phyloP scores from a whole-genome alignment of 2,329 filamentous ascomycete genomes.

The Sporothrix inflata region DNA sequence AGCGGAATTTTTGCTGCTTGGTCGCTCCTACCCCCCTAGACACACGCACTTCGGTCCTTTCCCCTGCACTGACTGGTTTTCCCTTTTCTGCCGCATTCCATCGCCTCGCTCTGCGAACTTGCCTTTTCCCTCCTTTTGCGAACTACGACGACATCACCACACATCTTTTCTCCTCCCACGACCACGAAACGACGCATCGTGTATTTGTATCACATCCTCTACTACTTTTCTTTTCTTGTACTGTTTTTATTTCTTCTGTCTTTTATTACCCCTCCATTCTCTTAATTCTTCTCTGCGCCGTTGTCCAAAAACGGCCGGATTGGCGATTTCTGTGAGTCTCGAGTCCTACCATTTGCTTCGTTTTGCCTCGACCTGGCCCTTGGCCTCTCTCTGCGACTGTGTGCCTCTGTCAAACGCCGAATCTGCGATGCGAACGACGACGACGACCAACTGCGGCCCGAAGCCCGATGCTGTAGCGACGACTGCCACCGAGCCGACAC shows the following conservation, averaged over 20 bases:
- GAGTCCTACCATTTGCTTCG: constrained; percentile 10
- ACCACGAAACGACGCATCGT: constrained; percentile 25
- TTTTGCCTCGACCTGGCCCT: neutral
- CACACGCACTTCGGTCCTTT: neutral
- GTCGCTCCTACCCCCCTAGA: neutral
- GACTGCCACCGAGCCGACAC: neutral
- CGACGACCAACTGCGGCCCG: neutral
- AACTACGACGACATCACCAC: constrained; percentile 21
- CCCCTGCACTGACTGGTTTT: constrained; percentile 7
- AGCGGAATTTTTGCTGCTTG: neutral
- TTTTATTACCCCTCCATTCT: constrained; percentile 5
- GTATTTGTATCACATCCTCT: constrained; percentile 23
- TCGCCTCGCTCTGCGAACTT: neutral
- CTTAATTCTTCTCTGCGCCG: constrained; percentile 14
- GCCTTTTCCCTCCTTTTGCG: neutral
- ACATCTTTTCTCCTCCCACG: constrained; percentile 8
- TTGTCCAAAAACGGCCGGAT: constrained; percentile 14
- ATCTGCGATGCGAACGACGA: neutral
- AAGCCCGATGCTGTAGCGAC: neutral
- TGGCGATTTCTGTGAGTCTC: constrained; percentile 28
- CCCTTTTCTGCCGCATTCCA: constrained; percentile 18
- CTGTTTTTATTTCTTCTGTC: constrained; percentile 16
- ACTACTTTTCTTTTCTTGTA: constrained; percentile 20
- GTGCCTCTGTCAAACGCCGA: neutral
- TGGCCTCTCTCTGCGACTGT: neutral